Percentiles rank a stretch among this genome's conserved stretches.
These are phyloP conservation scores for Cordyceps javanica DNA, from an alignment of 2,329 filamentous ascomycete species.

Conservation along the genomic window DNA sequence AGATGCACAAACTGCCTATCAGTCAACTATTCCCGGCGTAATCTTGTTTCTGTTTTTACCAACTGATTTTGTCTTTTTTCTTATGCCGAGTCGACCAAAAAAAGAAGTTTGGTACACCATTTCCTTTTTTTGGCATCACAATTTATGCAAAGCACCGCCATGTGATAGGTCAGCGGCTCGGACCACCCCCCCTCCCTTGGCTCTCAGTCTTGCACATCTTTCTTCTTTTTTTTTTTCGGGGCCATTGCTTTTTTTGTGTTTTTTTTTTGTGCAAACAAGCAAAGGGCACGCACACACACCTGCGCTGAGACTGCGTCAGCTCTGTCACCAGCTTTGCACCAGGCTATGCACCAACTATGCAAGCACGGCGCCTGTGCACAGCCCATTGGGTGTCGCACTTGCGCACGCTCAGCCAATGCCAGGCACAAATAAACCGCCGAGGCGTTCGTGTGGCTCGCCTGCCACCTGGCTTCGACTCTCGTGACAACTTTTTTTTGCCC, in stretches of 20 bases:
- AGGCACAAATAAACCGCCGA: conserved; percentile 3
- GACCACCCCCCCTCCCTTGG: not conserved
- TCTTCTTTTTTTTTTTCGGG: not conserved
- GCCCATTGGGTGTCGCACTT: conserved; percentile 2
- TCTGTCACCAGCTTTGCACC: not conserved
- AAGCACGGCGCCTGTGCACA: conserved; percentile 8
- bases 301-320: not conserved
- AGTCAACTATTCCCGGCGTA: not conserved
- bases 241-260: not conserved
- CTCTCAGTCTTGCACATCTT: not conserved
- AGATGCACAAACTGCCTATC: not conserved
- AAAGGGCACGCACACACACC: not conserved
- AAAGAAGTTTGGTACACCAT: not conserved
- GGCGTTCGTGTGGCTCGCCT: too few relatives aligned
- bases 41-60: not conserved
- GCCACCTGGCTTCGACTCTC: not conserved
- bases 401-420: conserved; percentile 10
- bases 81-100: conserved; percentile 12
- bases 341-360: not conserved
- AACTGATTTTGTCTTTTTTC: not conserved
- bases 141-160: conserved; percentile 1
- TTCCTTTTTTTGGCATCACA: conserved; percentile 7
- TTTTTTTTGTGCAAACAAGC: not conserved
- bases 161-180: conserved; percentile 12
- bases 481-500: conserved; percentile 9